phyloP scores from a whole-genome alignment of 1,284 basidiomycete species.

The Pisolithus thermaeus region DNA sequence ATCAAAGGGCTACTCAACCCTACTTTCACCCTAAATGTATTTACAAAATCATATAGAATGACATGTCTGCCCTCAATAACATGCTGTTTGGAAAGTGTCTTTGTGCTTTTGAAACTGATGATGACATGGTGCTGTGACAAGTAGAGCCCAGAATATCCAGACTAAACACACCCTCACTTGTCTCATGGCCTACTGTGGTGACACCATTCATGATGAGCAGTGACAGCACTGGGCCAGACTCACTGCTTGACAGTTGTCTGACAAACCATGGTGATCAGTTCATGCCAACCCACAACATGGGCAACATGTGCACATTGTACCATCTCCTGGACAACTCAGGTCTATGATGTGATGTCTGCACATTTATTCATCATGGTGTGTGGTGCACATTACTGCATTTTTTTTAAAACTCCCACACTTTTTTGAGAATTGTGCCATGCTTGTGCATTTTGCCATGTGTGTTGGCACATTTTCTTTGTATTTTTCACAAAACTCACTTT shows the following conservation, averaged over 20 bases:
- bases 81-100: slow-evolving; percentile 76
- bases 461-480: too few species aligned
- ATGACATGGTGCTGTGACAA: slow-evolving; percentile 47
- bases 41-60: too few species aligned
- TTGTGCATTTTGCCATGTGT: too few species aligned
- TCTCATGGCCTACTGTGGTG: slow-evolving; percentile 53
- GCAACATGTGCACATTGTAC: slow-evolving; percentile 71
- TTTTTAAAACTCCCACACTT: too few species aligned
- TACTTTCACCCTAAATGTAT: too few species aligned
- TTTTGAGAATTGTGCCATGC: too few species aligned
- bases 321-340: slow-evolving; percentile 70
- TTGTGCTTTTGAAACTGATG: slow-evolving; percentile 53
- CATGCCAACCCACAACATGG: slow-evolving; percentile 63
- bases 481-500: too few species aligned
- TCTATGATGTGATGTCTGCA: too few species aligned
- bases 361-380: too few species aligned
- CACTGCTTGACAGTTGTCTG: slow-evolving; percentile 38
- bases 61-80: slow-evolving; percentile 71
- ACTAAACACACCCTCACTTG: slow-evolving; percentile 46
- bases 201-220: slow-evolving; percentile 36
- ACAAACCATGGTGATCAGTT: slow-evolving; percentile 72
- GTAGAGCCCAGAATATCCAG: slow-evolving; percentile 25
- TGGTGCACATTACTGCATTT: too few species aligned
- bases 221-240: slow-evolving; percentile 51
- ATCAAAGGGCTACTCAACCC: too few species aligned